Percentiles rank a stretch among this genome's conserved stretches.
These are phyloP conservation scores for Pichia cactophila DNA, from an alignment of 1,139 yeast species.

Conservation along the genomic window DNA sequence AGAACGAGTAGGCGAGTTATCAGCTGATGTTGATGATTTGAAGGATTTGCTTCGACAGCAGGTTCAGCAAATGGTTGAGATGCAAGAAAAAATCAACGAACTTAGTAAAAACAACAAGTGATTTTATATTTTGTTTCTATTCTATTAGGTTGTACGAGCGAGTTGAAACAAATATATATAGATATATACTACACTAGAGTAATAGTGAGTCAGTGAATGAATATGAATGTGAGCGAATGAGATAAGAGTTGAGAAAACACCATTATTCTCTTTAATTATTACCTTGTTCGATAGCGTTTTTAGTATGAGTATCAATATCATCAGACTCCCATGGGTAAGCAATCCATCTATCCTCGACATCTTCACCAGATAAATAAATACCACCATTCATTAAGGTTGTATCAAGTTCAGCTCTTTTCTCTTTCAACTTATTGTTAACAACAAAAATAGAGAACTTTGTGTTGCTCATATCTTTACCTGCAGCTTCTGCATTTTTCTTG, in stretches of 20 bases:
- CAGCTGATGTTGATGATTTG: slow-evolving; percentile 82
- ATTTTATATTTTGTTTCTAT: not conserved
- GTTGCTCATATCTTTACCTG: slow-evolving; percentile 28
- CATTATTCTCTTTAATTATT: slow-evolving; percentile 20
- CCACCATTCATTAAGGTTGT: slow-evolving; percentile 38
- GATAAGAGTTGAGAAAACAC: not conserved
- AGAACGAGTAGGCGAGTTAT: slow-evolving; percentile 76
- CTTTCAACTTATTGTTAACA: slow-evolving; percentile 50
- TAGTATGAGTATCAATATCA: slow-evolving; percentile 39
- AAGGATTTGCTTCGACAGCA: slow-evolving; percentile 77
- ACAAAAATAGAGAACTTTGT: slow-evolving; percentile 52
- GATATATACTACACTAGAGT: not conserved
- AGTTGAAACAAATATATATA: not conserved
- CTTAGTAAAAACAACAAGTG: not conserved
- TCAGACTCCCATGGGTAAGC: slow-evolving; percentile 63
- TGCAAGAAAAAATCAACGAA: slow-evolving; percentile 36
- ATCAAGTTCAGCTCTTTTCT: slow-evolving; percentile 48
- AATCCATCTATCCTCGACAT: slow-evolving; percentile 52
- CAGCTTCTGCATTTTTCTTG: slow-evolving; percentile 35
- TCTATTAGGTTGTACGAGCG: not conserved
- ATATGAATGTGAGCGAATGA: not conserved
- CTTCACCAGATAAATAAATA: slow-evolving; percentile 44
- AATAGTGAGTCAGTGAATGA: not conserved
- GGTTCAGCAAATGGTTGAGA: slow-evolving; percentile 75
- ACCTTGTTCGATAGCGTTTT: slow-evolving; percentile 35